Base-by-base conservation (phyloP, 371 early-diverging fungal genomes). In the Zychaea mexicana region DNA sequence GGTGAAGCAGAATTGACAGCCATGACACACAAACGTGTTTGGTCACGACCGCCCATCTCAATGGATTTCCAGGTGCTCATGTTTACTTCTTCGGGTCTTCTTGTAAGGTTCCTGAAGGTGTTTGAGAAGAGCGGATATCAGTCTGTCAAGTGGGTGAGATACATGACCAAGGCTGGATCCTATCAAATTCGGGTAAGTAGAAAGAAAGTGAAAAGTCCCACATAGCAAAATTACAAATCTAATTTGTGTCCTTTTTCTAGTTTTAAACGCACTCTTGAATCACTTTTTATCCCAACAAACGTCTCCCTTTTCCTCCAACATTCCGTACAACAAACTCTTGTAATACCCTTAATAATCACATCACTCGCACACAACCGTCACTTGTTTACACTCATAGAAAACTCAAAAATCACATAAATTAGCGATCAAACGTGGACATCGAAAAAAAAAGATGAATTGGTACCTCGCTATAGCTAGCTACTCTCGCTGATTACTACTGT, bases 61-160 rank as follows among this genome's bases (percentile, higher is more conserved):
- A 88, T 94, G 89, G 93, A 93, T 62, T 94, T 94, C 67, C 93
- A 93, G 67, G 72, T 72, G 10, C 71, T 92, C 24, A 93, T 93
- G 93, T 94, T 92, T 69, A 93, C 94, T n/a, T 90, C 92, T 10
- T 94, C 94, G 7, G 94, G 94, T 30, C 71, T 94, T 62, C 80
- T 93, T 69, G 96, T 96, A 22, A 84, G 94, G 67, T 96, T 92
- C 82, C 69, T 96, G 55, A 94, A 96, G 76, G 93, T 94, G 28
- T 94, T 94, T 80, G 96, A 96, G 67, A 93, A 93, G 83, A 90
- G 90, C 65, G 90, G 90, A 65, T 96, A 96, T 67, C 88, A 92
- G 60, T 90, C 89, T 67, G 94, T 94, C 39, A 94, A 94, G 72
- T 94, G 96, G 96, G 94, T 96, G n/a, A 78, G 96, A 65, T 96